Percentiles rank a stretch among this genome's conserved stretches.
Conservation (phyloP, 352 stramenopile genomes). For the Globisporangium orthogonon region DNA sequence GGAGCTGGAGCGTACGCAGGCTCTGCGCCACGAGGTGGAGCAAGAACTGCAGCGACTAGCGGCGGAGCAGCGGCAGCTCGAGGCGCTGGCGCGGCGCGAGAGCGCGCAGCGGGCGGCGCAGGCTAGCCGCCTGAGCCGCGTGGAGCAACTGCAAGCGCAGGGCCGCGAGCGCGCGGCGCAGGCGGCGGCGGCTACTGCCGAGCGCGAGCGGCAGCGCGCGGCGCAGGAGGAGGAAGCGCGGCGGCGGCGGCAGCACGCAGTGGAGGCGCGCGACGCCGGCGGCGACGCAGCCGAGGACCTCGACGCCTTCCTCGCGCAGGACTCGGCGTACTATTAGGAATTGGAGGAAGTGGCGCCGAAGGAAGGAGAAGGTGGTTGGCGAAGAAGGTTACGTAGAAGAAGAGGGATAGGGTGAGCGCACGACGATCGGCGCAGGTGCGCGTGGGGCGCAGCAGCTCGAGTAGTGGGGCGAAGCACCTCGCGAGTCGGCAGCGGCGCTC, state of each 20-base stretch:
- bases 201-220: constrained; percentile 23
- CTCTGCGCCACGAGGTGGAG: constrained; percentile 32
- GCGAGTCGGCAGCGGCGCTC: too few relatives aligned
- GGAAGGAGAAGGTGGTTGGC: too few relatives aligned
- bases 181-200: constrained; percentile 4
- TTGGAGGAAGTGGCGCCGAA: too few relatives aligned
- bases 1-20: constrained; percentile 42
- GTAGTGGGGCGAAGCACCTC: too few relatives aligned
- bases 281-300: constrained; percentile 37
- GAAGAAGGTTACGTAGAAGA: too few relatives aligned
- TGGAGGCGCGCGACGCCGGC: constrained; percentile 29
- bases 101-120: constrained; percentile 19
- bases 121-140: constrained; percentile 34
- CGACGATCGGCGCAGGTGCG: too few relatives aligned
- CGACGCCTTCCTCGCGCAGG: constrained; percentile 50
- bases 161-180: constrained; percentile 29
- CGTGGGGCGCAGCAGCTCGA: too few relatives aligned
- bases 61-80: constrained; percentile 32
- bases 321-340: constrained; percentile 40
- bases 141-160: constrained; percentile 59
- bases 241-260: constrained; percentile 27
- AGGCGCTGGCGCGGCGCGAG: constrained; percentile 29
- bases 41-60: constrained; percentile 29
- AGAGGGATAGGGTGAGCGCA: too few relatives aligned
- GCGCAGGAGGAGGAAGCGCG: constrained; percentile 23